phyloP scores from a whole-genome alignment of 2,329 filamentous ascomycete species.

The Trichoderma sp. region DNA sequence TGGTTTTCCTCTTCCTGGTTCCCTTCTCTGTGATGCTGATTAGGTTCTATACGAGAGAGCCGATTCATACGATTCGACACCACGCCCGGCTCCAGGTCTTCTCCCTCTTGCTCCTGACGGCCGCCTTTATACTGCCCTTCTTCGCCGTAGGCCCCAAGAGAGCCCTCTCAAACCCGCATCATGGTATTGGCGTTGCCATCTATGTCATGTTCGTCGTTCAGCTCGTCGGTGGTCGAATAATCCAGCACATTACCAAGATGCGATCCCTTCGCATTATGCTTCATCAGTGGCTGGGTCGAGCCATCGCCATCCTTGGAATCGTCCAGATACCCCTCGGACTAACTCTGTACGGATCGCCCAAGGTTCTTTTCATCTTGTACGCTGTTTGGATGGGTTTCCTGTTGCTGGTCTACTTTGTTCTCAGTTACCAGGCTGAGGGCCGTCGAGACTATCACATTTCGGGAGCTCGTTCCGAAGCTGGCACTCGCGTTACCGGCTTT shows the following conservation, averaged over 20 bases:
- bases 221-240: conserved; percentile 66
- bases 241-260: conserved; percentile 53
- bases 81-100: conserved; percentile 76
- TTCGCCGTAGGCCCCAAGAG: conserved; percentile 74
- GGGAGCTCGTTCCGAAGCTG: conserved; percentile 56
- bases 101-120: conserved; percentile 66
- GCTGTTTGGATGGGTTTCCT: conserved; percentile 75
- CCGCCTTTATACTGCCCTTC: conserved; percentile 73
- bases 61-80: conserved; percentile 62
- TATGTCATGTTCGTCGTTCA: conserved; percentile 74
- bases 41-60: conserved; percentile 67
- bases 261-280: conserved; percentile 61
- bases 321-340: conserved; percentile 86
- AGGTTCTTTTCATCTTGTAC: conserved; percentile 81
- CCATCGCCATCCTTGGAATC: conserved; percentile 78
- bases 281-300: conserved; percentile 85
- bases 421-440: conserved; percentile 69
- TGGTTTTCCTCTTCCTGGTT: conserved; percentile 73
- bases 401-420: conserved; percentile 73
- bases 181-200: conserved; percentile 79
- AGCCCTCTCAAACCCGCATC: conserved; percentile 78
- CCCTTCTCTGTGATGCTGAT: conserved; percentile 73
- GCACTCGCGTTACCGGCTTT: conserved; percentile 42
- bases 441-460: conserved; percentile 56
- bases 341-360: conserved; percentile 88